Conservation (phyloP, 768 basidiomycete genomes). For the Sistotremastrum suecicum region DNA sequence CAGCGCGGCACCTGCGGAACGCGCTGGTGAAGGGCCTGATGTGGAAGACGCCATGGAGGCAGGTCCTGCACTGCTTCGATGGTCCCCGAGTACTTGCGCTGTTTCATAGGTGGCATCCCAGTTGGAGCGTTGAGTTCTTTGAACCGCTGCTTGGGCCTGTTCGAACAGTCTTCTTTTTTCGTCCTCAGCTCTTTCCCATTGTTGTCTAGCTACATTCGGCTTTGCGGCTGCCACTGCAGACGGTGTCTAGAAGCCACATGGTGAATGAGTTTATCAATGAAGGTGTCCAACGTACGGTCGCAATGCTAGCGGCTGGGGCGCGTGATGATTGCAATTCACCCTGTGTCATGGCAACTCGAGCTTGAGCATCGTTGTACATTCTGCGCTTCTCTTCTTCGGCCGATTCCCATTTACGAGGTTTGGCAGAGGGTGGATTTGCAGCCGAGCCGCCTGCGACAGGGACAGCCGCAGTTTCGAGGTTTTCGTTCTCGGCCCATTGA, state of each 20-base stretch:
- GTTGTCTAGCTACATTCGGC: background rate
- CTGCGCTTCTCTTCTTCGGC: slow-evolving; percentile 67
- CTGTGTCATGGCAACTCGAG: slow-evolving; percentile 47
- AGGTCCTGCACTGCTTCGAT: background rate
- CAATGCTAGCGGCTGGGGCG: slow-evolving; percentile 10
- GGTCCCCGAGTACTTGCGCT: background rate
- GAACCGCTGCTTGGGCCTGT: slow-evolving; percentile 3
- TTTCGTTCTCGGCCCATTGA: background rate
- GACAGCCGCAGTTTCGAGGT: background rate
- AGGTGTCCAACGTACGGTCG: slow-evolving; percentile 7
- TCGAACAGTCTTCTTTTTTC: slow-evolving; percentile 8
- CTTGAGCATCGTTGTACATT: slow-evolving; percentile 57
- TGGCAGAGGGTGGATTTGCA: background rate
- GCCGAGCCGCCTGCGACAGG: background rate
- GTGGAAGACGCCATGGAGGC: background rate
- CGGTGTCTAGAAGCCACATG: background rate
- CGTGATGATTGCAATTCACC: slow-evolving; percentile 20
- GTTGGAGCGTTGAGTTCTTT: slow-evolving; percentile 4
- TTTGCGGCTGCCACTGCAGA: background rate
- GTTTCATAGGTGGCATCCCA: background rate
- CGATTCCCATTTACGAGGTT: slow-evolving; percentile 34
- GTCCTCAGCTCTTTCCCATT: slow-evolving; percentile 8
- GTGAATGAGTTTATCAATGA: slow-evolving; percentile 3
- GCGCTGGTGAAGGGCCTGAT: slow-evolving; percentile 3
- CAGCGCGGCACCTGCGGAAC: slow-evolving; percentile 29